Conservation (phyloP, 2,329 filamentous ascomycete genomes). For the Colletotrichum shisoi region DNA sequence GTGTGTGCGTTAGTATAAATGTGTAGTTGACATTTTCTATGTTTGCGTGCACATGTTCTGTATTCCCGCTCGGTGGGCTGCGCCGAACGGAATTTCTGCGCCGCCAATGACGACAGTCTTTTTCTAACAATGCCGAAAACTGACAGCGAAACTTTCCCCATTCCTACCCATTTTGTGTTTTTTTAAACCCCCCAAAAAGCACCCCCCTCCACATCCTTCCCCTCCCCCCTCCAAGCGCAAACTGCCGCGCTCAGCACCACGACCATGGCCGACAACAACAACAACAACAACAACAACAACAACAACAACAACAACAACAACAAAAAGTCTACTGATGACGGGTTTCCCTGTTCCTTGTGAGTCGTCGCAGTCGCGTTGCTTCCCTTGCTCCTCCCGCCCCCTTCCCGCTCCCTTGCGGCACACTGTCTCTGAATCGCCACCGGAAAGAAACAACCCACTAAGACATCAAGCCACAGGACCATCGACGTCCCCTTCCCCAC, state of each 20-base stretch:
- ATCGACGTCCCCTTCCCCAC: slow-evolving; percentile 84
- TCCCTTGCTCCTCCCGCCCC: slow-evolving; percentile 39
- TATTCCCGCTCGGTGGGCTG: neutral
- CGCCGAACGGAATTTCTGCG: slow-evolving; percentile 12
- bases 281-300: neutral
- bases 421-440: slow-evolving; percentile 2
- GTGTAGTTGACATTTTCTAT: neutral
- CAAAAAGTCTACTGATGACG: slow-evolving; percentile 50
- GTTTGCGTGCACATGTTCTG: neutral
- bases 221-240: slow-evolving; percentile 14
- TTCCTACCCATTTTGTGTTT: neutral
- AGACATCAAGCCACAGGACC: slow-evolving; percentile 58
- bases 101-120: slow-evolving; percentile 26
- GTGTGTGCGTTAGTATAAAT: too few relatives aligned
- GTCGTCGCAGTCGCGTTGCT: slow-evolving; percentile 44
- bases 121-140: neutral
- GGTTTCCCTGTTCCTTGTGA: slow-evolving; percentile 71
- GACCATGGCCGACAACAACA: slow-evolving; percentile 51
- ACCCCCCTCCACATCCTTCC: slow-evolving; percentile 6
- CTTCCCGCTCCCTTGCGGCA: neutral
- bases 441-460: slow-evolving; percentile 8
- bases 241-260: slow-evolving; percentile 12
- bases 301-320: slow-evolving; percentile 37
- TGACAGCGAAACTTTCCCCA: slow-evolving; percentile 6
- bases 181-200: neutral